Evolutionary conservation across 2,329 filamentous ascomycete genomes (phyloP).

Genomic region (Calcarisporium arbuscula): DNA sequence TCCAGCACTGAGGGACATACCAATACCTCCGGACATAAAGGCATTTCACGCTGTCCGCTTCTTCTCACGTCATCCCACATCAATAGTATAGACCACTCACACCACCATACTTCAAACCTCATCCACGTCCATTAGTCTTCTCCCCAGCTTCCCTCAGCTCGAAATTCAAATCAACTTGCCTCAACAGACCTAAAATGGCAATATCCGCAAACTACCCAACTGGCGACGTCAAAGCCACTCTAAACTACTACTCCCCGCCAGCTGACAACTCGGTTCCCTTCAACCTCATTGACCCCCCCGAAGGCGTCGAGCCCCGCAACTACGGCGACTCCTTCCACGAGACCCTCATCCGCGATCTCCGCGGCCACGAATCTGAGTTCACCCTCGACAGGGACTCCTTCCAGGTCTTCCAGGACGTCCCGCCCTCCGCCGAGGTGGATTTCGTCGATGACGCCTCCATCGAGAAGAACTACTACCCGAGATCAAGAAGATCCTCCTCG

Average conservation of each 20-base stretch:
- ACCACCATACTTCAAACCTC: no score
- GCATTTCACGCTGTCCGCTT: no score
- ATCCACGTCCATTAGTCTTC: no score
- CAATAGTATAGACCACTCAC: no score
- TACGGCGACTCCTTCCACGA: conserved; percentile 43
- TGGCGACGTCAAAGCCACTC: conserved; percentile 54
- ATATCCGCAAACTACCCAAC: conserved; percentile 38
- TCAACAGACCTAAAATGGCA: no score
- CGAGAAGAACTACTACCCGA: conserved; percentile 76
- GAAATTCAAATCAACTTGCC: no score
- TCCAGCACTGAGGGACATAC: no score
- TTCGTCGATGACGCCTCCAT: conserved; percentile 68
- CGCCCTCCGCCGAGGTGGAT: conserved; percentile 40
- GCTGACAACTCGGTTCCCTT: conserved; percentile 53
- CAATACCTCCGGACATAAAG: no score
- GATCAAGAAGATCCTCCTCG: conserved; percentile 64
- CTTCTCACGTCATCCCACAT: no score
- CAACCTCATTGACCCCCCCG: conserved; percentile 58
- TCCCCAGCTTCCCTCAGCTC: no score
- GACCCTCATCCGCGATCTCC: conserved; percentile 64
- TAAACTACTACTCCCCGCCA: conserved; percentile 62
- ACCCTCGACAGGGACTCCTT: conserved; percentile 71
- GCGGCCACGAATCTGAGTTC: conserved; percentile 61
- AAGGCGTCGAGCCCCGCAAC: conserved; percentile 60
- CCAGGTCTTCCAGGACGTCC: conserved; percentile 52